These are phyloP conservation scores for Sporormia fimetaria DNA, from an alignment of 495 filamentous ascomycete genomes.

Conservation along the genomic window DNA sequence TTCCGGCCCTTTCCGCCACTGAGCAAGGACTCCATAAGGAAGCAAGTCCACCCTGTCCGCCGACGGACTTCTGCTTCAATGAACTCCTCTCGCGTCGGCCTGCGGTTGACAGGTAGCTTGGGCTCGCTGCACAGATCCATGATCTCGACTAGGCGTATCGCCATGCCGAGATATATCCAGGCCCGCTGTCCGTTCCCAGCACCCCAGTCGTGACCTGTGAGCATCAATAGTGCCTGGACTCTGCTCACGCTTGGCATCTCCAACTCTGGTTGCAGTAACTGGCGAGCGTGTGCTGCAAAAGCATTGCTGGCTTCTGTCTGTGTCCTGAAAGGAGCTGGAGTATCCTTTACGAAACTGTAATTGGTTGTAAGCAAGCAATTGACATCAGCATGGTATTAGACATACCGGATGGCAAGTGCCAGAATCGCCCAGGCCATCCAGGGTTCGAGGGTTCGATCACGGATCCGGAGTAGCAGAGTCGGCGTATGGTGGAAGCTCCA, in stretches of 20 bases:
- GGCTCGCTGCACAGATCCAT: slow-evolving; percentile 24
- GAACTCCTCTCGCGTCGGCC: slow-evolving; percentile 24
- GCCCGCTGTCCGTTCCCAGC: slow-evolving; percentile 26
- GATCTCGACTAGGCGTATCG: slow-evolving; percentile 26
- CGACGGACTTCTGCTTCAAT: slow-evolving; percentile 26
- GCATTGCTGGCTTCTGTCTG: slow-evolving; percentile 29
- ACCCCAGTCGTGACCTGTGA: slow-evolving; percentile 28
- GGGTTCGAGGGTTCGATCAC: slow-evolving; percentile 23
- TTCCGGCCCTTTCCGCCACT: slow-evolving; percentile 28
- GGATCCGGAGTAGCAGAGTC: slow-evolving; percentile 25
- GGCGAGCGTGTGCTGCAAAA: slow-evolving; percentile 26
- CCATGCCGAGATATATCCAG: slow-evolving; percentile 29
- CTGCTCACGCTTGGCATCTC: slow-evolving; percentile 25
- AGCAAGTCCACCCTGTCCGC: slow-evolving; percentile 27
- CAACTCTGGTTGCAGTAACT: slow-evolving; percentile 24
- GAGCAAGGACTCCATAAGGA: slow-evolving; percentile 29
- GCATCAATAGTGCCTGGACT: slow-evolving; percentile 27
- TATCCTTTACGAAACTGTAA: slow-evolving; percentile 23
- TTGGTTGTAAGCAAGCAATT: background rate
- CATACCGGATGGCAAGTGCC: slow-evolving; percentile 25
- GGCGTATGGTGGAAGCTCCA: slow-evolving; percentile 29
- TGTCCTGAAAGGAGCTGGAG: slow-evolving; percentile 22
- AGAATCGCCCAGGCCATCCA: slow-evolving; percentile 28
- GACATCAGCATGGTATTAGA: background rate
- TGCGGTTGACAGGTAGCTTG: slow-evolving; percentile 6